Evolutionary conservation across 75 land plant genomes (phyloP), one percentile per base, ranked within the genome.

Genomic region (Pinus tabuliformis): DNA sequence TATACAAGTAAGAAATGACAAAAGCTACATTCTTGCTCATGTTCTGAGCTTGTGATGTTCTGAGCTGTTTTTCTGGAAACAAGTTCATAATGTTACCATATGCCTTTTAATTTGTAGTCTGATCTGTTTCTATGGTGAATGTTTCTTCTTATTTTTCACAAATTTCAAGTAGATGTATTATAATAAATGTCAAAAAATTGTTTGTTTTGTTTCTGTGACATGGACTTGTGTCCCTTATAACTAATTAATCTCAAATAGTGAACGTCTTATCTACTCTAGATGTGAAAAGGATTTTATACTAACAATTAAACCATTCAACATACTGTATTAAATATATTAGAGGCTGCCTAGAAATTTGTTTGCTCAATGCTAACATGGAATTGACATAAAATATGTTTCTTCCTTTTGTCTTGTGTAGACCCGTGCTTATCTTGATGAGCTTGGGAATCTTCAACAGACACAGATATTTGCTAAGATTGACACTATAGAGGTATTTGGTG

Each of bases 391-490:
- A 60, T 20, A 3, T n/a, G 20, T 60, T 39, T 20, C 1, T 60
- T 62, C 18, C 22, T 37, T 73, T 58, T 60, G 28, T 28, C 72
- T 62, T 52, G 16, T 83, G 49, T 84, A 91, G 94, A 86, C 91
- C 15, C 93, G 95, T 13, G 83, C 87, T 18, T 83, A 60, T 49
- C 83, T 93, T 13, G 78, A 89, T 9, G 87, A 81, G 71, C 83
- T 86, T 74, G 94, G 94, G 17, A 72, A 92, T 71, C 89, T 97
- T 58, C 66, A 74, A 36, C 85, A 95, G 22, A 97, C 98, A 1
- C 98, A 97, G 61, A 95, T 97, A 20, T 89, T 88, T 85, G 99
- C 99, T 1, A 97, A 97, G 77, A 84, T 97, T 86, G 99, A 92
- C 78, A 97, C 86, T 80, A 72, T 86, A 22, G 99, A 97, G 87